phyloP scores from a whole-genome alignment of 1,284 basidiomycete species.

The Marasmius oreades region DNA sequence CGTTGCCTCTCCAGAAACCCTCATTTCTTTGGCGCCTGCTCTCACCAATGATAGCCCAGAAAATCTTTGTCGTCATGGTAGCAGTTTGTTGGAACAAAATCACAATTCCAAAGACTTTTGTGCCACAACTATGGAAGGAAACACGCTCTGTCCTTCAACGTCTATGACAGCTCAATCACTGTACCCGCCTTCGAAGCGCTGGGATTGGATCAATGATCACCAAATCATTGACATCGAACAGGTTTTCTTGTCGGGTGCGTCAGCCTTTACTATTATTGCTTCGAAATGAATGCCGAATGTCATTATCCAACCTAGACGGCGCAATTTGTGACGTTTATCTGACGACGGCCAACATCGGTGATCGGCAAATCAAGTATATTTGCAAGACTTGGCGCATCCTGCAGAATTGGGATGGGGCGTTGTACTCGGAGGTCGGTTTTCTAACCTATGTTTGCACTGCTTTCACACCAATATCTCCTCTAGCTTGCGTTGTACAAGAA shows the following conservation, averaged over 20 bases:
- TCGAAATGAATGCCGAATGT: background rate
- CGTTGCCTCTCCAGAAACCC: background rate
- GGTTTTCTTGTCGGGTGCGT: slow-evolving; percentile 10
- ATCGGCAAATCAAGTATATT: slow-evolving; percentile 39
- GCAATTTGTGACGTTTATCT: slow-evolving; percentile 37
- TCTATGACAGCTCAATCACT: slow-evolving; percentile 2
- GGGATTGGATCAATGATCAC: slow-evolving; percentile 11
- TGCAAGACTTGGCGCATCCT: slow-evolving; percentile 40
- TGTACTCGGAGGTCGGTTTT: slow-evolving; percentile 37
- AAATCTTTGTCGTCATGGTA: background rate
- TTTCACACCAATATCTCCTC: slow-evolving; percentile 18
- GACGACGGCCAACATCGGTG: slow-evolving; percentile 32
- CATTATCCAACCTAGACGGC: slow-evolving; percentile 28
- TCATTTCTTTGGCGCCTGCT: background rate
- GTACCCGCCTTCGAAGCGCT: slow-evolving; percentile 11
- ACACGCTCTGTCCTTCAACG: background rate
- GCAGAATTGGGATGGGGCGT: slow-evolving; percentile 34
- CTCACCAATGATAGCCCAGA: background rate
- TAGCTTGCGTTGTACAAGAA: slow-evolving; percentile 38
- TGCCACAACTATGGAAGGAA: background rate
- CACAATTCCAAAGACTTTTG: too few species aligned
- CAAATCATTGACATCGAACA: slow-evolving; percentile 9
- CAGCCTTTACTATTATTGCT: background rate
- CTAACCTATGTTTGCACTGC: slow-evolving; percentile 17
- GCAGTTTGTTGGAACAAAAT: too few species aligned